Evolutionary conservation across 768 basidiomycete species (phyloP).

Genomic region (Leccinum ochraceum): DNA sequence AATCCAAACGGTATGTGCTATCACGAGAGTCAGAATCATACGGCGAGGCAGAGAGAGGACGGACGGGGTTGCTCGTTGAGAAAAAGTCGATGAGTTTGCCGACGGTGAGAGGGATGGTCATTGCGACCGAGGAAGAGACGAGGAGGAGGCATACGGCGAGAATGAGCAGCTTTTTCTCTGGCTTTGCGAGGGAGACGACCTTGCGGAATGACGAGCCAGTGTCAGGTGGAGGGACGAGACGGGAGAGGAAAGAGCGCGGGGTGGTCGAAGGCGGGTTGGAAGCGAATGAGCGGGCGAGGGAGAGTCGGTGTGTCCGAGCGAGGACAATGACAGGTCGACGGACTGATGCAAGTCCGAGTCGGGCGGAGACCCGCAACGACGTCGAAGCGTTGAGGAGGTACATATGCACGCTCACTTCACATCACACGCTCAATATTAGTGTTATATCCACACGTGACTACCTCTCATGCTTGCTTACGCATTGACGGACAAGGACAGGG

Average conservation of each 20-base stretch:
- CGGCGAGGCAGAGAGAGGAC: background rate
- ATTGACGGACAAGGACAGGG: no score
- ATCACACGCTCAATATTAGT: background rate
- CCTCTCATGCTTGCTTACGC: no score
- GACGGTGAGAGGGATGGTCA: conserved; percentile 91
- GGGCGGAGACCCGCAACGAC: background rate
- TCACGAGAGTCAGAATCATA: background rate
- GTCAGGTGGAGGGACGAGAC: conserved; percentile 35
- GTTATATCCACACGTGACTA: no score
- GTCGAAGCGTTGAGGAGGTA: background rate
- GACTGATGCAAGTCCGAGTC: background rate
- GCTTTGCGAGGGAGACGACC: conserved; percentile 75
- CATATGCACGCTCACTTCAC: background rate
- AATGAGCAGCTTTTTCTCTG: conserved; percentile 75
- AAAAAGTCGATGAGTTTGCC: conserved; percentile 96
- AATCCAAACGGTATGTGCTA: conserved; percentile 82
- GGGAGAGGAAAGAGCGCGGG: conserved; percentile 21
- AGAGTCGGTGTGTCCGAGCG: background rate
- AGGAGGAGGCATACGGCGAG: conserved; percentile 79
- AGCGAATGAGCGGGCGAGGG: conserved; percentile 12
- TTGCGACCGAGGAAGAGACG: conserved; percentile 86
- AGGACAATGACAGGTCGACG: background rate
- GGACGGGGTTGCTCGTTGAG: conserved; percentile 54
- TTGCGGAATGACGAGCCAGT: conserved; percentile 69
- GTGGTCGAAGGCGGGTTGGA: conserved; percentile 6